These are phyloP conservation scores for Penicillium sp. DNA, from an alignment of 2,329 filamentous ascomycete genomes.

Conservation along the genomic window DNA sequence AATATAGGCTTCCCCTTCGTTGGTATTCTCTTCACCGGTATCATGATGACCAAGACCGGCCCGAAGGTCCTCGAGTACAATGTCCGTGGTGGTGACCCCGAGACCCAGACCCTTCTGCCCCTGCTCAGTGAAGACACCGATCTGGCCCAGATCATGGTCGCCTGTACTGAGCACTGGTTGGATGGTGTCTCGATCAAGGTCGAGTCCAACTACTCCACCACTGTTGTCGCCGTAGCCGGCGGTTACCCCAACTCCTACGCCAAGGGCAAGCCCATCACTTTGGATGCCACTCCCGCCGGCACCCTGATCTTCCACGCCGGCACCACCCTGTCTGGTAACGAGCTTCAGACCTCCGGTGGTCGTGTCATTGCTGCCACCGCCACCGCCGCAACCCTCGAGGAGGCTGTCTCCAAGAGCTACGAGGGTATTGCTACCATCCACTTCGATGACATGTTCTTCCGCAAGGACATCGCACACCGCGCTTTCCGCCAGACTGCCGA, in stretches of 20 bases:
- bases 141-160: slow-evolving; percentile 85
- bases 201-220: slow-evolving; percentile 76
- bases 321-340: slow-evolving; percentile 68
- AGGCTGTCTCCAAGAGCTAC: slow-evolving; percentile 88
- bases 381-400: slow-evolving; percentile 74
- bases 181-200: slow-evolving; percentile 72
- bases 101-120: slow-evolving; percentile 84
- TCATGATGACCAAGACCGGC: slow-evolving; percentile 86
- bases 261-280: slow-evolving; percentile 72
- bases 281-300: slow-evolving; percentile 61
- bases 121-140: slow-evolving; percentile 79
- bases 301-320: slow-evolving; percentile 92
- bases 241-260: slow-evolving; percentile 88
- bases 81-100: slow-evolving; percentile 88
- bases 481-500: slow-evolving; percentile 49
- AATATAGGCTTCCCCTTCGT: slow-evolving; percentile 51
- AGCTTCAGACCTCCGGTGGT: slow-evolving; percentile 80
- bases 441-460: slow-evolving; percentile 89
- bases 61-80: slow-evolving; percentile 92
- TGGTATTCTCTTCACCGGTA: slow-evolving; percentile 62
- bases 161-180: slow-evolving; percentile 78
- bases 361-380: slow-evolving; percentile 94
- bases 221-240: slow-evolving; percentile 89
- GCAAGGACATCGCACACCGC: slow-evolving; percentile 89
- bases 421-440: slow-evolving; percentile 77